A percentile compares a stretch with the other conserved stretches of the same genome.
Conservation (phyloP, 2,329 filamentous ascomycete species). For the Claviceps sp. region DNA sequence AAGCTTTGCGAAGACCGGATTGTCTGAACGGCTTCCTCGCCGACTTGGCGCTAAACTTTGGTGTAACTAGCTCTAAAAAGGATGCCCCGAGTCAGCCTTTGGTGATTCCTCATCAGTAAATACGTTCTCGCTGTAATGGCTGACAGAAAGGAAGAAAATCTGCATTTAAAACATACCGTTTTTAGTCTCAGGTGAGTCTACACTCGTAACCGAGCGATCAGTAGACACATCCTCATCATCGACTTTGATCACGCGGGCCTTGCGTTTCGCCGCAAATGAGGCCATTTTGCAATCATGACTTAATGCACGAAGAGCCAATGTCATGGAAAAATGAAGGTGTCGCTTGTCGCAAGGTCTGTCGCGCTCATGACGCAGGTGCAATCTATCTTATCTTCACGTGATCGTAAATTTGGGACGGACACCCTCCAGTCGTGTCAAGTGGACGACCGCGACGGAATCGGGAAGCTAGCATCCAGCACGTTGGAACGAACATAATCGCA, state of each 20-base stretch:
- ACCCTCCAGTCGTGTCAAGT: constrained; percentile 8
- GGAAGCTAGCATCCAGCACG: constrained; percentile 9
- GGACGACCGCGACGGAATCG: constrained; percentile 14
- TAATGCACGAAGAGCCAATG: neutral
- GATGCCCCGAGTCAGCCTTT: constrained; percentile 19
- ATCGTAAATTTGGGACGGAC: constrained; percentile 14
- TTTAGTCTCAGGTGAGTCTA: constrained; percentile 14
- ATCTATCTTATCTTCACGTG: constrained; percentile 38
- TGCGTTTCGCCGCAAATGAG: constrained; percentile 44
- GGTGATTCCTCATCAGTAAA: constrained; percentile 18
- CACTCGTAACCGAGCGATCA: constrained; percentile 7
- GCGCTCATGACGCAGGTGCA: constrained; percentile 1
- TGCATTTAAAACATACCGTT: constrained; percentile 23
- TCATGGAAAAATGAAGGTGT: neutral
- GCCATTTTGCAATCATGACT: constrained; percentile 28
- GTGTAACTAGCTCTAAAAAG: constrained; percentile 21
- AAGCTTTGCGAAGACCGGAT: constrained; percentile 43
- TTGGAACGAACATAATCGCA: constrained; percentile 4
- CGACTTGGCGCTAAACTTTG: constrained; percentile 28
- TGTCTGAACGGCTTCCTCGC: constrained; percentile 42
- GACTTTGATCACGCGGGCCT: constrained; percentile 64
- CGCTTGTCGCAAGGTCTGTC: neutral
- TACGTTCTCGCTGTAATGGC: constrained; percentile 9
- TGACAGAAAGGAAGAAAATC: neutral
- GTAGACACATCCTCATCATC: constrained; percentile 48